phyloP scores from a whole-genome alignment of 2,329 filamentous ascomycete genomes.

The Pseudogymnoascus sp. region DNA sequence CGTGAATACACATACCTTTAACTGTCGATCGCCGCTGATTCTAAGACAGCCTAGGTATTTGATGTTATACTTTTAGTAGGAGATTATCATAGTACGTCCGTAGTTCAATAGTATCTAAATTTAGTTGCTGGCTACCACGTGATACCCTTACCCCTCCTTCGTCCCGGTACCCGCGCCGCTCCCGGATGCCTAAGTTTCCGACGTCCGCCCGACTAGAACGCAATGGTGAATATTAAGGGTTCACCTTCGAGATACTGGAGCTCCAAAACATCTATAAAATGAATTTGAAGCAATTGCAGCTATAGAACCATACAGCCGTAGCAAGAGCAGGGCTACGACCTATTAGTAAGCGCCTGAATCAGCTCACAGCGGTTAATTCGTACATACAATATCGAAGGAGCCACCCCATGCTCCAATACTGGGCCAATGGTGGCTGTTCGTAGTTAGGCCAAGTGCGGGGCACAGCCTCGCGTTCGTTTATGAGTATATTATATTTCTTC shows the following conservation, averaged over 20 bases:
- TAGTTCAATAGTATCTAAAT: background rate
- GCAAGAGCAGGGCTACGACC: background rate
- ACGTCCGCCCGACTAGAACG: background rate
- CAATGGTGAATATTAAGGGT: background rate
- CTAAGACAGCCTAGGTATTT: too few relatives aligned
- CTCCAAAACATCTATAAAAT: background rate
- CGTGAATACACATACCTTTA: background rate
- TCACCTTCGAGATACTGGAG: background rate
- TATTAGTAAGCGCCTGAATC: background rate
- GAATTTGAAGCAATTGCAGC: background rate
- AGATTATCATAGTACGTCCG: background rate
- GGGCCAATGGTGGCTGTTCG: background rate
- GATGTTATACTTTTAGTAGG: too few relatives aligned
- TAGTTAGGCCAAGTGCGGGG: background rate
- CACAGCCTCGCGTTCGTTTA: background rate
- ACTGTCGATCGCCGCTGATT: background rate
- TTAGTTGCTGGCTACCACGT: background rate
- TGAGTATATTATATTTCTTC: background rate
- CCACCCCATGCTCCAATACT: background rate
- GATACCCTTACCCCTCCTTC: background rate
- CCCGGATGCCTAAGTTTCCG: background rate
- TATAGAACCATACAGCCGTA: background rate
- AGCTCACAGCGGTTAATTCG: background rate
- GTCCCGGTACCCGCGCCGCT: background rate
- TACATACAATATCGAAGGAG: background rate